A percentile compares a stretch with the other conserved stretches of the same genome.
phyloP scores from a whole-genome alignment of 257 asterid genomes.

The Capsicum chinense region DNA sequence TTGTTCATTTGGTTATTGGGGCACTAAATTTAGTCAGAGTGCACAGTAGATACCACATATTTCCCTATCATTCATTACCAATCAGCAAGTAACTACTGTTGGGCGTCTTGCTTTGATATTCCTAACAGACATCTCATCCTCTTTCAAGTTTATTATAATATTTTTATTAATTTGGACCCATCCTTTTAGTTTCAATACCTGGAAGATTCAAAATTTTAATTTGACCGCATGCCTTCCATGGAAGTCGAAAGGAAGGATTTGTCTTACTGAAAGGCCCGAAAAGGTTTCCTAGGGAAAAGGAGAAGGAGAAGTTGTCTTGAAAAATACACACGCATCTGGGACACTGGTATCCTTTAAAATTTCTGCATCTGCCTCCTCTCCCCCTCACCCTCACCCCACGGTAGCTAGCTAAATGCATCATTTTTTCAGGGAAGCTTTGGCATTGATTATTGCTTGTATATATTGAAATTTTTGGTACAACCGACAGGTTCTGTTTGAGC shows the following conservation, averaged over 20 bases:
- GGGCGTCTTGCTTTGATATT: neutral
- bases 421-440: slow-evolving; percentile 21
- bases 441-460: slow-evolving; percentile 9
- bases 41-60: neutral
- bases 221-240: slow-evolving; percentile 1
- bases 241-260: neutral
- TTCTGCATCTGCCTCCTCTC: slow-evolving; percentile 16
- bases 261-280: neutral
- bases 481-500: slow-evolving; percentile 22
- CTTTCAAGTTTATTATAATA: neutral
- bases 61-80: neutral
- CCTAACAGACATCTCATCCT: neutral
- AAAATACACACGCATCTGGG: neutral
- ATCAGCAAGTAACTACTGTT: neutral
- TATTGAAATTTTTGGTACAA: neutral
- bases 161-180: slow-evolving; percentile 14
- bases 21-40: slow-evolving; percentile 14
- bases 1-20: slow-evolving; percentile 21
- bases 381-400: neutral
- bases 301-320: neutral
- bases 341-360: neutral
- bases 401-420: slow-evolving; percentile 3
- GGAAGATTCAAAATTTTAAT: neutral
- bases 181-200: neutral
- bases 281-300: slow-evolving; percentile 2